Base-by-base conservation (phyloP, 208 protist genomes). In the Zelonia costaricensis region DNA sequence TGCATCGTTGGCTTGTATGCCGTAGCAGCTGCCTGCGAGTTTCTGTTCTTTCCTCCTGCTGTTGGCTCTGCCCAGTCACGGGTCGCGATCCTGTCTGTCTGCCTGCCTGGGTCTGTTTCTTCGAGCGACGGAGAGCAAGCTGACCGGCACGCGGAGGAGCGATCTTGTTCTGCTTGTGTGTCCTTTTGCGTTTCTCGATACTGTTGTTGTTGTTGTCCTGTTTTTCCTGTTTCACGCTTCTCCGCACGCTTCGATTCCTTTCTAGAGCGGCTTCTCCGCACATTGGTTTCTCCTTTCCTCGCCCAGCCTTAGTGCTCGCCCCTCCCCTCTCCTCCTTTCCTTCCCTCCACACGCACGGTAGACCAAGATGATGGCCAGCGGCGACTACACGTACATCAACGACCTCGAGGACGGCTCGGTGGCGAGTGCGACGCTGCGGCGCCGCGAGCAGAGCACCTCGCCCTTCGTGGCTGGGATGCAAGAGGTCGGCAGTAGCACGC, bases 381-480 rank as follows among this genome's bases (percentile, higher is more conserved):
- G 33, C 10, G 70, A 45, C 27, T 76, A 71, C 52, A 63, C 38
- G 7, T 76, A 71, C 56, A 56, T 49, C 22, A 76, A 59, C 40
- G 70, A 76, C 44, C 51, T 61, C 15, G 70, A 69, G 45, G 60
- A 62, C 27, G 55, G 23, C 12, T 42, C 22, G 15, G n/a, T 42
- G 40, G 23, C 42, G 9, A 45, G 31, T 13, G 28, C 49, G 6
- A 23, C 39, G 28, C 9, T 54, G 31, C 57, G 31, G 31, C 48
- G 42, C 16, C 54, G 20, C 20, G 69, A 75, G 12, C 46, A 69
- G n/a, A 62, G 52, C 40, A 30, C 53, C 60, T 64, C 57, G 7
- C 49, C 44, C 4, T 38, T 59, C 20, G 47, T 46, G 7, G 49
- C 42, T 3, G 22, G 38, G 12, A 39, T 54, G 12, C 40, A 45